These are phyloP conservation scores for Mallotus repandus DNA, from an alignment of 441 rosid genomes.

Conservation along the genomic window DNA sequence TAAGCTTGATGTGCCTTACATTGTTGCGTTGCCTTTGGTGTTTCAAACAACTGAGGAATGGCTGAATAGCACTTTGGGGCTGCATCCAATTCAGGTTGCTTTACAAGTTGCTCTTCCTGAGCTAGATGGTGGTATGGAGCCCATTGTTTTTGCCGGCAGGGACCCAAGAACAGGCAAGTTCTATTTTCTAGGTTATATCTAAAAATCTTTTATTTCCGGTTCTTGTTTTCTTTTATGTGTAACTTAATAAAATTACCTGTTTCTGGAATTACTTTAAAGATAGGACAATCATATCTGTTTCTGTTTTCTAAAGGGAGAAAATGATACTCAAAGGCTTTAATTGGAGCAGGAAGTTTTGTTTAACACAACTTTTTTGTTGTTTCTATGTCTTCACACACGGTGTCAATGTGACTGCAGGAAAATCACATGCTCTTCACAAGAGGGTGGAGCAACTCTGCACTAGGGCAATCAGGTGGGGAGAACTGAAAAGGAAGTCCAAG, in stretches of 20 bases:
- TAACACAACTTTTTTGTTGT: not conserved
- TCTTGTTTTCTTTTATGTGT: not conserved
- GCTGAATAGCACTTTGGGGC: conserved; percentile 90
- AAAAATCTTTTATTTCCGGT: not conserved
- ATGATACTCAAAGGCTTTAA: not conserved
- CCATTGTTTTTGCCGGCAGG: conserved; percentile 95
- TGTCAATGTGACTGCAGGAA: conserved; percentile 54
- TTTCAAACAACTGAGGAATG: conserved; percentile 99
- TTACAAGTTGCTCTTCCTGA: conserved; percentile 98
- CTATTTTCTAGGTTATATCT: conserved; percentile 1
- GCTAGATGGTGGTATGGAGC: conserved; percentile 99
- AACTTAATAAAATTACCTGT: not conserved
- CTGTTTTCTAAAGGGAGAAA: not conserved
- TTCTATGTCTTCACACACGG: not conserved
- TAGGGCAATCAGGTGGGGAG: conserved; percentile 96
- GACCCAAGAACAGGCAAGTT: conserved; percentile 93
- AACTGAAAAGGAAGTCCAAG: conserved; percentile 87
- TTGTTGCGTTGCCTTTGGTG: conserved; percentile 93
- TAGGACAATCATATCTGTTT: not conserved
- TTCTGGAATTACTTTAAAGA: not conserved
- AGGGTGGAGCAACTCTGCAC: conserved; percentile 99
- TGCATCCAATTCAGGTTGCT: conserved; percentile 99
- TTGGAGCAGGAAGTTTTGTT: not conserved
- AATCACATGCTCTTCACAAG: conserved; percentile 99
- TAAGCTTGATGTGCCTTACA: conserved; percentile 93